These are phyloP conservation scores for Phialophora expanda DNA, from an alignment of 2,329 filamentous ascomycete species.

Conservation along the genomic window DNA sequence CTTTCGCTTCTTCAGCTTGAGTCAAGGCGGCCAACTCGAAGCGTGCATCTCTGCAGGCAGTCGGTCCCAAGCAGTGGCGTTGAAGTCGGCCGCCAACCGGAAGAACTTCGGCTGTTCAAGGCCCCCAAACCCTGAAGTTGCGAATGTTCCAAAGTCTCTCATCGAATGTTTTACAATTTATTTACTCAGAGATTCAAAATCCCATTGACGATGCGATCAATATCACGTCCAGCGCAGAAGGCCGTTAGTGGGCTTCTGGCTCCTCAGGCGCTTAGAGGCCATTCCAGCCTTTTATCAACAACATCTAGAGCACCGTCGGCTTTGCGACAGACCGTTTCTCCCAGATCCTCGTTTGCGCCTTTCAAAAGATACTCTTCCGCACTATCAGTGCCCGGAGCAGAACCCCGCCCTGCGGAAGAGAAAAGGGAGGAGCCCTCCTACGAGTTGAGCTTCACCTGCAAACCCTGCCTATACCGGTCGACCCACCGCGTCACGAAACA, in stretches of 20 bases:
- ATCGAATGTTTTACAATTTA: neutral
- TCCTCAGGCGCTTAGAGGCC: neutral
- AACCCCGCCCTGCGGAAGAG: conserved; percentile 17
- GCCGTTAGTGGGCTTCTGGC: neutral
- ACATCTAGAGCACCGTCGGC: conserved; percentile 14
- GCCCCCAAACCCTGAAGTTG: neutral
- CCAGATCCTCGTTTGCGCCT: conserved; percentile 8
- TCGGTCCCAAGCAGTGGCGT: neutral
- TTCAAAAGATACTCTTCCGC: conserved; percentile 31
- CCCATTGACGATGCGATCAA: conserved; percentile 21
- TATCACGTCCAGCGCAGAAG: conserved; percentile 8
- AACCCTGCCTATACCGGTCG: conserved; percentile 79
- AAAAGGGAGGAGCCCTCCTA: conserved; percentile 61
- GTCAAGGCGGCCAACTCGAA: neutral
- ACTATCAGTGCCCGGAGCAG: conserved; percentile 26
- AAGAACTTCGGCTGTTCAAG: neutral
- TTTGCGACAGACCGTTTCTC: neutral
- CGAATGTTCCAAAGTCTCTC: neutral
- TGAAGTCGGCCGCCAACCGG: neutral
- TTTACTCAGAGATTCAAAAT: neutral
- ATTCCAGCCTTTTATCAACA: conserved; percentile 14
- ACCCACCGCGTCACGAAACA: conserved; percentile 88
- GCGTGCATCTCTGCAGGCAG: neutral
- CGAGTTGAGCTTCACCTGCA: conserved; percentile 89
- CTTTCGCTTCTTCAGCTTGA: neutral